These are phyloP conservation scores for Paxillus ammoniavirescens DNA, from an alignment of 768 basidiomycete genomes.

Conservation along the genomic window DNA sequence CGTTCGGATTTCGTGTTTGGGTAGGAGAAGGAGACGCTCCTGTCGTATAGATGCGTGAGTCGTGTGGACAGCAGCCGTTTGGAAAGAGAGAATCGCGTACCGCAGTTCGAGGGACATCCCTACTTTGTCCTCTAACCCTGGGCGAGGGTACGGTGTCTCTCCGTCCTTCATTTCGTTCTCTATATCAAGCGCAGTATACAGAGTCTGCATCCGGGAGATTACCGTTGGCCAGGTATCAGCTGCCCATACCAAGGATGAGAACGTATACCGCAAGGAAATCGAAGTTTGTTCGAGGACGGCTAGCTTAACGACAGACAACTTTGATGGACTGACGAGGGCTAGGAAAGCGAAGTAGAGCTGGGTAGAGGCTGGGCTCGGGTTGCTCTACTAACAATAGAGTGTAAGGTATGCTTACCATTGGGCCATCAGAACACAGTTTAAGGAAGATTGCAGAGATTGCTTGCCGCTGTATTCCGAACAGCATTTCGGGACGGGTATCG, in stretches of 20 bases:
- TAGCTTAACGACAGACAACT: constrained; percentile 28
- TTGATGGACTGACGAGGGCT: constrained; percentile 24
- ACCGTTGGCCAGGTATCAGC: constrained; percentile 9
- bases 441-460: constrained; percentile 5
- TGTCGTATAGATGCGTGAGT: constrained; percentile 17
- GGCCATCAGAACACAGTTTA: constrained; percentile 14
- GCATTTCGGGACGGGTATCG: constrained; percentile 6
- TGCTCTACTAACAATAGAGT: not conserved
- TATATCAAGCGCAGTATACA: constrained; percentile 21
- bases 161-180: constrained; percentile 29
- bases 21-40: constrained; percentile 53
- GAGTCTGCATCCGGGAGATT: constrained; percentile 18
- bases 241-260: constrained; percentile 11
- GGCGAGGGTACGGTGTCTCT: constrained; percentile 20
- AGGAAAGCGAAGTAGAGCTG: constrained; percentile 31
- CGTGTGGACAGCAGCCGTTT: not conserved
- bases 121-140: constrained; percentile 5
- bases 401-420: constrained; percentile 12
- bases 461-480: constrained; percentile 8
- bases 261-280: constrained; percentile 19
- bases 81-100: constrained; percentile 2
- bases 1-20: constrained; percentile 35
- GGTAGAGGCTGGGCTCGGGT: not conserved
- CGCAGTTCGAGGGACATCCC: constrained; percentile 20
- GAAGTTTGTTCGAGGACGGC: constrained; percentile 30